Evolutionary conservation across 164 flowering plant species (phyloP), one percentile per base, ranked within the genome.

Genomic region (Macadamia integrifolia): DNA sequence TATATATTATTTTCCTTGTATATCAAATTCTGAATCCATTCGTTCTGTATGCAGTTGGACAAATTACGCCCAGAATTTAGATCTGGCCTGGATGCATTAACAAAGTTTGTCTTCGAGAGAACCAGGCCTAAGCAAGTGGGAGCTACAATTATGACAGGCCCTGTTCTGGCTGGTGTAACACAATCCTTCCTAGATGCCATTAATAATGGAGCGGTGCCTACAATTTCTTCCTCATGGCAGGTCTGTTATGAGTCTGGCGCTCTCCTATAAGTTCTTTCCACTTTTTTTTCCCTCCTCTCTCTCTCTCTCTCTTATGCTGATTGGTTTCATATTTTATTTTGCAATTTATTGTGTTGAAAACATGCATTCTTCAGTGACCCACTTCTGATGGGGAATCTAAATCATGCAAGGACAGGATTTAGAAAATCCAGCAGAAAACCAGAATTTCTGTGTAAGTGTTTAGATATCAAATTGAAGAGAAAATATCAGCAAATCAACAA

Each of bases 171-270:
- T 73, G 95, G 98, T 65, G 72, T 95, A 58, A 93, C 91, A 17
- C 89, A 92, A 66, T 87, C 99, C 58, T 95, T 91, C 77, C 77
- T 95, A n/a, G 93, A 90, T 73, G 99, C 99, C 52, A 72, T 95
- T 50, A 95, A 95, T 76, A 86, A 92, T 68, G 99, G 99, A 71
- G 99, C 98, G 53, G 98, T 95, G 78, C 99, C 99, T 52, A 86
- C 96, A 58, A 95, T 95, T 68, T 83, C 96, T 60, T 95, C 99
- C 57, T 95, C 98, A 18, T 95, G 99, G 99, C 96, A 95, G 99
- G 99, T 92, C 66, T 59, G 91, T 62, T 23, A 53, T 58, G 57
- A 53, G 57, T 53, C 6, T 53, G 2, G 15, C 11, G 57, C 17
- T 53, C 18, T 53, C 57, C 15, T 53, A 17, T 11, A 2, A 13